These are phyloP conservation scores for Helichrysum umbraculigerum DNA, from an alignment of 129 eudicot genomes.

Conservation along the genomic window DNA sequence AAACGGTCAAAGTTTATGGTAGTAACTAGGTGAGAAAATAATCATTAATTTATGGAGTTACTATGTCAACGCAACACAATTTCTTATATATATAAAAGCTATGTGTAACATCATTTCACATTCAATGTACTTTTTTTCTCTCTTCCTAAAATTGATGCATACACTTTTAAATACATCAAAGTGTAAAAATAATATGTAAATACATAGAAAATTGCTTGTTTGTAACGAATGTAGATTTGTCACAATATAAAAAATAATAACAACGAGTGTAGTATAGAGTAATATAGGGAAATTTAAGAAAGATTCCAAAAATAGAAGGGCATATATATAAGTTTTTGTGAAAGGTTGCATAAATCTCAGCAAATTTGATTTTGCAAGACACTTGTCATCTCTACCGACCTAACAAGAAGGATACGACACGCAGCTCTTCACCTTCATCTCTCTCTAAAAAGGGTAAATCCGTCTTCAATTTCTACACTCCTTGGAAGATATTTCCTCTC, in stretches of 20 bases:
- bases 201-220: no score
- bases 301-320: not conserved
- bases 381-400: constrained; percentile 66
- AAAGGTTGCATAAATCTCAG: constrained; percentile 28
- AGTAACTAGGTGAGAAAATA: no score
- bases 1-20: no score
- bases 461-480: constrained; percentile 40
- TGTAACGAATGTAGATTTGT: no score
- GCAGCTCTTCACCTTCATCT: constrained; percentile 32
- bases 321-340: not conserved
- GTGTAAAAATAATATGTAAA: no score
- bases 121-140: no score
- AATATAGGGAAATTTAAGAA: not conserved
- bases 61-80: no score
- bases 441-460: constrained; percentile 50
- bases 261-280: not conserved
- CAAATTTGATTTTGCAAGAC: constrained; percentile 35
- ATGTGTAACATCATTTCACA: no score
- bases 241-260: no score
- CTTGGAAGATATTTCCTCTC: constrained; percentile 4
- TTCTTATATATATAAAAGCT: no score
- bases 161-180: not conserved
- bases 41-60: no score
- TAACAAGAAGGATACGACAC: constrained; percentile 51
- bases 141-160: no score